Evolutionary conservation across 2,329 filamentous ascomycete species (phyloP).

Genomic region (Penicillium digitatum): DNA sequence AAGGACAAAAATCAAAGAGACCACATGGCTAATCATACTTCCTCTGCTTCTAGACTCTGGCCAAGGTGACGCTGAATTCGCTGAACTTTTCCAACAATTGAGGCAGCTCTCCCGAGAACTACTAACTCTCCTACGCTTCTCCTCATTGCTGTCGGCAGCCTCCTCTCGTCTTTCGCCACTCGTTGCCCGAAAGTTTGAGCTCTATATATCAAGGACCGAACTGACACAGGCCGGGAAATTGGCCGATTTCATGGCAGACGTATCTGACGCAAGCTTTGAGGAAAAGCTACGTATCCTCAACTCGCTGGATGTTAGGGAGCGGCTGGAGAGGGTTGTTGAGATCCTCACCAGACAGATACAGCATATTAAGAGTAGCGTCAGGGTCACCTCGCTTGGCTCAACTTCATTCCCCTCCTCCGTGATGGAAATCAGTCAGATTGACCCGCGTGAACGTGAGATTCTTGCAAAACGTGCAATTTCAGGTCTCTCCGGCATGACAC

Average conservation of each 20-base stretch:
- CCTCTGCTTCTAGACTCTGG: constrained; percentile 29
- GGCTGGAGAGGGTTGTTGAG: constrained; percentile 77
- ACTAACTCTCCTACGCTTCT: constrained; percentile 76
- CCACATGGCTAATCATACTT: constrained; percentile 6
- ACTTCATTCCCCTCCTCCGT: constrained; percentile 61
- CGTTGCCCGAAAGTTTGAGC: constrained; percentile 79
- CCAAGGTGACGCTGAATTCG: constrained; percentile 59
- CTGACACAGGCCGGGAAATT: constrained; percentile 76
- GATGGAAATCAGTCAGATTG: constrained; percentile 52
- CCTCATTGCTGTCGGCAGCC: constrained; percentile 72
- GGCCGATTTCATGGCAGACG: constrained; percentile 95
- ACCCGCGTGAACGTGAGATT: constrained; percentile 46
- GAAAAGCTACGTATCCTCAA: constrained; percentile 85
- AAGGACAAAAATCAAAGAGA: background rate
- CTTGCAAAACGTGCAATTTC: constrained; percentile 44
- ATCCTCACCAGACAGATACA: constrained; percentile 77
- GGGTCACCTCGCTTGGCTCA: constrained; percentile 72
- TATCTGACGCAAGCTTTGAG: constrained; percentile 80
- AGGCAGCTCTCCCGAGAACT: constrained; percentile 84
- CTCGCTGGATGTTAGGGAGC: constrained; percentile 71
- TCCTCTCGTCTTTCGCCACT: constrained; percentile 70
- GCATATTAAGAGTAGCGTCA: constrained; percentile 80
- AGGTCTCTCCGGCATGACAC: constrained; percentile 39
- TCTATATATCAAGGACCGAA: constrained; percentile 80
- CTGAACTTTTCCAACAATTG: constrained; percentile 70